Conservation (phyloP, 176 grass and related monocot genomes). For the Ensete glaucum region DNA sequence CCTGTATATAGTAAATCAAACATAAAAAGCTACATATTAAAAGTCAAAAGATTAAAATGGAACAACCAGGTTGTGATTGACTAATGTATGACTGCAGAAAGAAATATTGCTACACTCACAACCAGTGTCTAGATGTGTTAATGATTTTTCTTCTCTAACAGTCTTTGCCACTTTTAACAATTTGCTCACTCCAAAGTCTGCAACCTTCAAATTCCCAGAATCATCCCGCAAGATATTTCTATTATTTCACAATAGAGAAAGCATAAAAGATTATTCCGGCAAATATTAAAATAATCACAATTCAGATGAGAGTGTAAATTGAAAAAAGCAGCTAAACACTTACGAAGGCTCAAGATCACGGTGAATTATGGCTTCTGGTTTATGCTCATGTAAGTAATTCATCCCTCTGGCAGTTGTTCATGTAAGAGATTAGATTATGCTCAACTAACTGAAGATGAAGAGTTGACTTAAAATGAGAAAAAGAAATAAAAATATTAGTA, state of each 20-base stretch:
- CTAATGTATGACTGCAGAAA: not conserved
- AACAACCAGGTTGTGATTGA: not conserved
- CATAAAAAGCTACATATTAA: not conserved
- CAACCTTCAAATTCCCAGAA: conserved; percentile 90
- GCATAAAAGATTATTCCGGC: not conserved
- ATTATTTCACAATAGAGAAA: conserved; percentile 42
- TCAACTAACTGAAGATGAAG: not conserved
- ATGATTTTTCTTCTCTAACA: conserved; percentile 63
- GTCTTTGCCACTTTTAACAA: conserved; percentile 77
- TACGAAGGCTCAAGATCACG: conserved; percentile 98
- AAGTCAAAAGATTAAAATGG: not conserved
- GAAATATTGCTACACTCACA: conserved; percentile 34
- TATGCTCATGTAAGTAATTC: conserved; percentile 96
- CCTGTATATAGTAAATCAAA: conserved; percentile 39
- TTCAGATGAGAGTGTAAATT: conserved; percentile 13
- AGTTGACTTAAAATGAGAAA: not conserved
- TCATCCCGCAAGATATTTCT: conserved; percentile 96
- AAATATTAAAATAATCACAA: not conserved
- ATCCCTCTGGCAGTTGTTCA: conserved; percentile 46
- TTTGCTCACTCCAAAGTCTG: conserved; percentile 93
- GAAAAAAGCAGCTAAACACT: conserved; percentile 30
- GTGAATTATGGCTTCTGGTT: conserved; percentile 89
- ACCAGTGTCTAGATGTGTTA: conserved; percentile 54
- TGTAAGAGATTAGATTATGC: conserved; percentile 19
- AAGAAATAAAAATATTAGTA: not conserved